Evolutionary conservation across 2,329 filamentous ascomycete genomes (phyloP).

Genomic region (Pyricularia sp.): DNA sequence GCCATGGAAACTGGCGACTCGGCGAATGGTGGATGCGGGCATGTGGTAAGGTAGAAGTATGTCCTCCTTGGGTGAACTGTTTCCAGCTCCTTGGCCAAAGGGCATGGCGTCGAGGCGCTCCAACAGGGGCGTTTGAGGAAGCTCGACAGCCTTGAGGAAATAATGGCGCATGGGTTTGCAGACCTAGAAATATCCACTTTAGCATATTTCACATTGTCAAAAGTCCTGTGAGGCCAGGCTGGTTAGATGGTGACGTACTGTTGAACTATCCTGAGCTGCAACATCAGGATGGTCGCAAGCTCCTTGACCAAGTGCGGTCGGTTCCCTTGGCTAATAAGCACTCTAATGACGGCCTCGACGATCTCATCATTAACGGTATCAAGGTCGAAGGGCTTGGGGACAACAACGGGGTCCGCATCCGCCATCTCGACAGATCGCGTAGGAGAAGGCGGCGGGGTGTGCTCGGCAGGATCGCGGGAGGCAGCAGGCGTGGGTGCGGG

Average conservation of each 20-base stretch:
- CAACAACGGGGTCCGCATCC: constrained; percentile 21
- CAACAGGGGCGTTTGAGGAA: constrained; percentile 83
- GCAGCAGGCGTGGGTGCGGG: constrained; percentile 20
- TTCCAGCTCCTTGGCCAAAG: constrained; percentile 86
- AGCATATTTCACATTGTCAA: neutral
- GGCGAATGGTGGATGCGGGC: constrained; percentile 71
- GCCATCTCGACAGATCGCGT: constrained; percentile 34
- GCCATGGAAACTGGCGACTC: constrained; percentile 34
- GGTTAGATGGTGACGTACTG: constrained; percentile 53
- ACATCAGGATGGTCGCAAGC: constrained; percentile 69
- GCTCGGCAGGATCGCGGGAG: constrained; percentile 31
- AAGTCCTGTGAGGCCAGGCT: neutral
- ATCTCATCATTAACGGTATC: constrained; percentile 90
- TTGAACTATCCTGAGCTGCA: constrained; percentile 73
- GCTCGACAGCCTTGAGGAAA: constrained; percentile 81
- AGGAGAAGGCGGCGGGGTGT: constrained; percentile 76
- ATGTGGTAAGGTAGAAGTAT: constrained; percentile 94
- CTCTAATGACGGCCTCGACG: constrained; percentile 80
- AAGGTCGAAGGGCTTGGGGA: constrained; percentile 56
- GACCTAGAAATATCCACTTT: constrained; percentile 51
- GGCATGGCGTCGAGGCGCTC: constrained; percentile 72
- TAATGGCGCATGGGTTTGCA: constrained; percentile 88
- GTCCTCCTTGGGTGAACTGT: constrained; percentile 87
- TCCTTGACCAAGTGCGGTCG: constrained; percentile 92
- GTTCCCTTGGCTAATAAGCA: constrained; percentile 84